Evolutionary conservation across 2,329 filamentous ascomycete species (phyloP).

Genomic region (Ophiostoma triangulosporum): DNA sequence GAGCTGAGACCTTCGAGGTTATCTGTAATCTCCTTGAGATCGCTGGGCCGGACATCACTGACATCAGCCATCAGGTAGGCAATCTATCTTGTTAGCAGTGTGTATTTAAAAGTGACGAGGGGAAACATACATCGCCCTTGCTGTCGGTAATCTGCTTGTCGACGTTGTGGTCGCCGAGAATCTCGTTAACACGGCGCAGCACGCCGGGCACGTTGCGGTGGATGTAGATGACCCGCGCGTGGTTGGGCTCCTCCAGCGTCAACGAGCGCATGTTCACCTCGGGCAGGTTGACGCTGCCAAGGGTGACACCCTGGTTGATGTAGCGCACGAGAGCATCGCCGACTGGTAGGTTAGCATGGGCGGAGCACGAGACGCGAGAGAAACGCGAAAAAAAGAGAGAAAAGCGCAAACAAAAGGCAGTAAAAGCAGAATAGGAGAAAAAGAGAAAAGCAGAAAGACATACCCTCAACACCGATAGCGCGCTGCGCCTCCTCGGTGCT

Average conservation of each 20-base stretch:
- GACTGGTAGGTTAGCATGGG: slow-evolving; percentile 34
- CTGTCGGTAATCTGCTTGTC: slow-evolving; percentile 98
- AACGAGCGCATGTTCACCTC: slow-evolving; percentile 83
- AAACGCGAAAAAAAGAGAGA: too few relatives aligned
- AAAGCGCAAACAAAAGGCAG: too few relatives aligned
- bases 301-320: slow-evolving; percentile 85
- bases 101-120: neutral
- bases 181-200: slow-evolving; percentile 85
- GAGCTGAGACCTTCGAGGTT: slow-evolving; percentile 66
- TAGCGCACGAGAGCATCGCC: slow-evolving; percentile 78
- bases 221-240: slow-evolving; percentile 88
- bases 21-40: slow-evolving; percentile 79
- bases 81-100: slow-evolving; percentile 12
- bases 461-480: slow-evolving; percentile 80
- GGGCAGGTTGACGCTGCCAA: slow-evolving; percentile 93
- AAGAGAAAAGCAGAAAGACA: neutral
- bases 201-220: slow-evolving; percentile 96
- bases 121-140: slow-evolving; percentile 57
- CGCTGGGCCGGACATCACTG: slow-evolving; percentile 64
- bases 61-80: slow-evolving; percentile 98
- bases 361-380: too few relatives aligned
- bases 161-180: slow-evolving; percentile 89
- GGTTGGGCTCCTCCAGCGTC: slow-evolving; percentile 77
- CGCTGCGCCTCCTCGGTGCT: slow-evolving; percentile 96
- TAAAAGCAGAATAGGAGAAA: neutral